Conservation (phyloP, 371 early-diverging fungal species). For the Mortierella sp. region DNA sequence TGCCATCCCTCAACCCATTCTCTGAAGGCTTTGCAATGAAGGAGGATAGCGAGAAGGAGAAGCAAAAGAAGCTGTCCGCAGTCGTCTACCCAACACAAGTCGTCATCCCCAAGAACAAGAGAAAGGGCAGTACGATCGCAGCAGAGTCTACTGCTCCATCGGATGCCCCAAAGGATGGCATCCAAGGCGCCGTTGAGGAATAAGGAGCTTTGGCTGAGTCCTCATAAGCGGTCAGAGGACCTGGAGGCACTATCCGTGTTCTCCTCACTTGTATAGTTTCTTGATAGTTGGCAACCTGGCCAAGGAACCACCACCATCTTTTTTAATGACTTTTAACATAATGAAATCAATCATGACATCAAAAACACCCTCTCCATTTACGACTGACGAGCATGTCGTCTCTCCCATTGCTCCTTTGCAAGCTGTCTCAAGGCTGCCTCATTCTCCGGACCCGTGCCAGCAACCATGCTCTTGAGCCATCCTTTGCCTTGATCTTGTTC, state of each 20-base stretch:
- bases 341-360: too few relatives aligned
- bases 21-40: conserved; percentile 39
- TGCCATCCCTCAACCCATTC: conserved; percentile 49
- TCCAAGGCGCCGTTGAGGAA: too few relatives aligned
- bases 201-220: too few relatives aligned
- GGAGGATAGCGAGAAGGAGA: conserved; percentile 13
- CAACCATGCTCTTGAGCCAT: conserved; percentile 54
- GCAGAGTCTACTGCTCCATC: too few relatives aligned
- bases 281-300: too few relatives aligned
- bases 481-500: conserved; percentile 8
- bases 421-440: conserved; percentile 36
- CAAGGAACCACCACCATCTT: too few relatives aligned
- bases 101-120: conserved; percentile 48
- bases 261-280: too few relatives aligned
- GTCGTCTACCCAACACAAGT: conserved; percentile 49
- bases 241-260: too few relatives aligned
- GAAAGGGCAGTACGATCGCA: conserved; percentile 6
- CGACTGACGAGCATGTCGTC: conserved; percentile 1
- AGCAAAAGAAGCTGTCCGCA: conserved; percentile 34
- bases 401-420: conserved; percentile 51
- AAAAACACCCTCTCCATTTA: too few relatives aligned
- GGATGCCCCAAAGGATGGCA: too few relatives aligned
- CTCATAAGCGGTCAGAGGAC: too few relatives aligned
- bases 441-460: conserved; percentile 53
- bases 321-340: too few relatives aligned